Evolutionary conservation across 176 grass and related monocot genomes (phyloP), one percentile per base, ranked within the genome.

Genomic region (Saccharum spontaneum): DNA sequence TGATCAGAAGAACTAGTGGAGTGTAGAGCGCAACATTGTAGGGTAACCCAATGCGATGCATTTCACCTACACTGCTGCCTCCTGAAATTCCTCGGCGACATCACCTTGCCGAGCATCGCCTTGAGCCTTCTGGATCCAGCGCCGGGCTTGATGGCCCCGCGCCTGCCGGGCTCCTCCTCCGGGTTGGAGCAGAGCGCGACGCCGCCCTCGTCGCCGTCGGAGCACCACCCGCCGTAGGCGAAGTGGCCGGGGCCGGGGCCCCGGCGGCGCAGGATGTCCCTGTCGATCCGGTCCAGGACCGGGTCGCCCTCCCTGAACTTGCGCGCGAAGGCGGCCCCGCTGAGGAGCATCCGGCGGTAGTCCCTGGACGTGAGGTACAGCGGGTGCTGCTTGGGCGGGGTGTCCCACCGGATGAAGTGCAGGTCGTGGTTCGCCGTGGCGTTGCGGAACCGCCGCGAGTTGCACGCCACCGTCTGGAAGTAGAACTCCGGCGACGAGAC

Each of bases 381-480:
- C 73, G 97, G 97, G 82, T 99, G 97, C 79, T 99, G 97, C 85
- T 94, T 99, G 13, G 97, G 97, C 6, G 97, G 97, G 61, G 43
- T 99, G 81, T 97, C 97, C 94, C 97, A 99, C 1, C 46, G 71
- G 82, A 99, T 92, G 81, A 85, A 97, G 68, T 86, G 97, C 54
- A 99, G 84, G 82, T 99, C 97, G 61, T 91, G 85, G 88, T 96
- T 99, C 1, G 92, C 90, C 0, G 94, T 94, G 0, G 88, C 84
- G 91, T 99, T 99, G 14, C 69, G 78, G 82, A 89, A 94, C 12
- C 69, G 11, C 15, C 89, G 69, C 7, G 94, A 86, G 84, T 99
- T 99, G 94, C 97, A 99, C 79, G 94, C 94, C 82, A 94, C 52
- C 20, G 97, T 99, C 86, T 99, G 97, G 90, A 99, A 99, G 84